A percentile compares a stretch with the other conserved stretches of the same genome.
phyloP scores from a whole-genome alignment of 2,329 filamentous ascomycete species.

The Ceratocystis variospora region DNA sequence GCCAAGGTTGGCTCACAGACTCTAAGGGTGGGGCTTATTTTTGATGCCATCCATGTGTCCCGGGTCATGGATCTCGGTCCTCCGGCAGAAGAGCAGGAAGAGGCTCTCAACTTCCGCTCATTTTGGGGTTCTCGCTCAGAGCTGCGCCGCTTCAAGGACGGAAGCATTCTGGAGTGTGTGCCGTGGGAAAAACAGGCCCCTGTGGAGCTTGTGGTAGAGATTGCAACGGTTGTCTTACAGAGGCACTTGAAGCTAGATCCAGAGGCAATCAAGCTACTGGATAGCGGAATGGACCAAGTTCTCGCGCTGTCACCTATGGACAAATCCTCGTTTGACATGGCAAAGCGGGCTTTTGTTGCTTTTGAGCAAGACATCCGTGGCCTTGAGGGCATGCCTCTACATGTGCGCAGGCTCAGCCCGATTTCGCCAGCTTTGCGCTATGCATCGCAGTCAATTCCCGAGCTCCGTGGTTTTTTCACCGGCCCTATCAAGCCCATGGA shows the following conservation, averaged over 20 bases:
- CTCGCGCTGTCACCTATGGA: conserved; percentile 36
- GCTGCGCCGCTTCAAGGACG: conserved; percentile 85
- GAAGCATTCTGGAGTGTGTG: conserved; percentile 81
- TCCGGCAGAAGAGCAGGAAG: conserved; percentile 68
- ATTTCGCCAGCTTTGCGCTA: conserved; percentile 62
- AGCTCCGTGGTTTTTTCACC: conserved; percentile 19
- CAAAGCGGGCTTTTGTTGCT: conserved; percentile 54
- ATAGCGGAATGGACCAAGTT: conserved; percentile 37
- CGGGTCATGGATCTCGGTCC: conserved; percentile 82
- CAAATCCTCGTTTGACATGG: conserved; percentile 49
- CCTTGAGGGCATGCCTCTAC: conserved; percentile 74
- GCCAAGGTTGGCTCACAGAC: conserved; percentile 4
- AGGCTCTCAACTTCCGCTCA: conserved; percentile 64
- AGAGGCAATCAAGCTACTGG: conserved; percentile 39
- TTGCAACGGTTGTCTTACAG: conserved; percentile 56
- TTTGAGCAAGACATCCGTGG: conserved; percentile 65
- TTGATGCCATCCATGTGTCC: conserved; percentile 57
- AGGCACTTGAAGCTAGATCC: conserved; percentile 52
- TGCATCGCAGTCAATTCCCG: conserved; percentile 46
- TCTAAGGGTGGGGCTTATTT: conserved; percentile 47
- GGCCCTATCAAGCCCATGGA: conserved; percentile 44
- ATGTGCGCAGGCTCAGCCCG: conserved; percentile 65
- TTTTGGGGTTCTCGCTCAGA: conserved; percentile 96
- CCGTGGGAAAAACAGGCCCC: conserved; percentile 60
- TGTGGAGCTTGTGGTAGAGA: conserved; percentile 61